Conservation (phyloP, 2,329 filamentous ascomycete species). For the Verruconis gallopava region DNA sequence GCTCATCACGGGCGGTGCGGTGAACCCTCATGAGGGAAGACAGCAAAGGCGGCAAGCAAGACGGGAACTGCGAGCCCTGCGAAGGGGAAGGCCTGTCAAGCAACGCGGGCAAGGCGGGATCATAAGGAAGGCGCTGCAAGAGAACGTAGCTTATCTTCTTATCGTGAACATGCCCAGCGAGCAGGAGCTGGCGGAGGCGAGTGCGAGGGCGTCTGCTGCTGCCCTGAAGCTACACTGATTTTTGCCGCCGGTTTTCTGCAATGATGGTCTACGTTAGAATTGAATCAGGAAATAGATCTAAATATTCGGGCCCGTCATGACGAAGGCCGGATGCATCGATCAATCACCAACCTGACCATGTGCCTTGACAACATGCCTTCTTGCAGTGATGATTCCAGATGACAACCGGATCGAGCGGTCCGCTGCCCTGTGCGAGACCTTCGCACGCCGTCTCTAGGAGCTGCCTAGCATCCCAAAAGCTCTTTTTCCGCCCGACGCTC, state of each 20-base stretch:
- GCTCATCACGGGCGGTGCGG: conserved; percentile 6
- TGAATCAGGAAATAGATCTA: too few species aligned
- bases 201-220: too few species aligned
- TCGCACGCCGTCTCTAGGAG: neutral
- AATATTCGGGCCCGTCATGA: too few species aligned
- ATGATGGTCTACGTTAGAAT: too few species aligned
- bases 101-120: neutral
- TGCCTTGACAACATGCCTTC: too few species aligned
- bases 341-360: too few species aligned
- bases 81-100: neutral
- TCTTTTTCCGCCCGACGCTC: neutral
- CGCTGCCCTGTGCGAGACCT: too few species aligned
- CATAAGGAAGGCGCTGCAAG: conserved; percentile 9
- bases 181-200: conserved; percentile 11
- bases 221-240: too few species aligned
- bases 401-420: too few species aligned
- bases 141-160: conserved; percentile 14
- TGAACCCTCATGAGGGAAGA: neutral
- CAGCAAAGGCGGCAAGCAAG: neutral
- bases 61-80: neutral
- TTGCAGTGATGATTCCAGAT: too few species aligned
- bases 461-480: neutral
- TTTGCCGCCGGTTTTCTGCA: too few species aligned
- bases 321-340: too few species aligned
- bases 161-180: conserved; percentile 14